Evolutionary conservation across 495 filamentous ascomycete species (phyloP).

Genomic region (Thermochaetoides thermophila): DNA sequence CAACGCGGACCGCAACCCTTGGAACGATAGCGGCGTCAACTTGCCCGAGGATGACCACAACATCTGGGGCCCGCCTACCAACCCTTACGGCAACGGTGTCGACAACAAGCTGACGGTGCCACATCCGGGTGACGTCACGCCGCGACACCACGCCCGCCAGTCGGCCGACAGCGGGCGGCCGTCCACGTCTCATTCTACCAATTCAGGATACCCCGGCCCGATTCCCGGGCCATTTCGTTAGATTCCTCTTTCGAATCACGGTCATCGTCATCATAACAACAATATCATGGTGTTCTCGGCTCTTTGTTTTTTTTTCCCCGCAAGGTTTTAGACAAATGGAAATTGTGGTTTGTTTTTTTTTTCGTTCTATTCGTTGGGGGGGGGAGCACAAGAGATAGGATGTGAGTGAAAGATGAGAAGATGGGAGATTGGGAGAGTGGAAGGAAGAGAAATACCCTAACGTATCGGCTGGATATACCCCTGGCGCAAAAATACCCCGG

Average conservation of each 20-base stretch:
- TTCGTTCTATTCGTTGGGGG: conserved; percentile 11
- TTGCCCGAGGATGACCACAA: conserved; percentile 70
- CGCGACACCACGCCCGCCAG: conserved; percentile 63
- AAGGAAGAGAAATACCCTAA: conserved; percentile 33
- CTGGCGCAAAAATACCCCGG: conserved; percentile 36
- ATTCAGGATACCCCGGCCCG: conserved; percentile 84
- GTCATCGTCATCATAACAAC: neutral
- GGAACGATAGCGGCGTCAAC: conserved; percentile 93
- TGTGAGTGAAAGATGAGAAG: too few species aligned
- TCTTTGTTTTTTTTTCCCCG: conserved; percentile 19
- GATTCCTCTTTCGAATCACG: conserved; percentile 16
- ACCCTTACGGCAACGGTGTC: conserved; percentile 44
- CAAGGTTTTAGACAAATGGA: conserved; percentile 23
- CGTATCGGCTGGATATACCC: conserved; percentile 47
- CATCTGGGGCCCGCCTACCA: conserved; percentile 37
- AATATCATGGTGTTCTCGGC: too few species aligned
- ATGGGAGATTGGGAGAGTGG: too few species aligned
- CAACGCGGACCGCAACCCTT: conserved; percentile 81
- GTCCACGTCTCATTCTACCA: conserved; percentile 81
- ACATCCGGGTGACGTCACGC: conserved; percentile 62
- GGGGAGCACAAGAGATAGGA: too few species aligned
- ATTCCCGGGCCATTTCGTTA: conserved; percentile 70
- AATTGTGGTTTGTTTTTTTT: conserved; percentile 2
- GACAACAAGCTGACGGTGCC: conserved; percentile 55
- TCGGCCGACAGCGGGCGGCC: conserved; percentile 84